Percentiles rank a stretch among this genome's conserved stretches.
These are phyloP conservation scores for Schizochytrium sp. DNA, from an alignment of 108 stramenopile species.

Conservation along the genomic window DNA sequence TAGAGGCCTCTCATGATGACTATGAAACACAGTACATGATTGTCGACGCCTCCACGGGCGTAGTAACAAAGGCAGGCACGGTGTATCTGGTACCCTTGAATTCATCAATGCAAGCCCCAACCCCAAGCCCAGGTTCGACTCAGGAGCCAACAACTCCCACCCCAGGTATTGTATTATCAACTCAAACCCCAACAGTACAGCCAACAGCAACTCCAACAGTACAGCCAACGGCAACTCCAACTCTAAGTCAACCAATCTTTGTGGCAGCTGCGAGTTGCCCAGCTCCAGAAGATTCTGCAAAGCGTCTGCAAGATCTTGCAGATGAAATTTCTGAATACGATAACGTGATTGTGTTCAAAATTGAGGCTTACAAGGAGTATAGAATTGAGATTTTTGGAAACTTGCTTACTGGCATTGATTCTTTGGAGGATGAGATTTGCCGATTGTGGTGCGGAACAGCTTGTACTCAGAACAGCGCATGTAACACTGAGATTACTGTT, in stretches of 20 bases:
- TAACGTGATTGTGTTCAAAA: background rate
- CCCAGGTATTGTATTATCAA: background rate
- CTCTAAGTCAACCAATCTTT: background rate
- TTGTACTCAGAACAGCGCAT: no score
- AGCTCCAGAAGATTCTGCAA: background rate
- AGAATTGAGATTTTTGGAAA: background rate
- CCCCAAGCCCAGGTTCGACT: background rate
- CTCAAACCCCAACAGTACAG: background rate
- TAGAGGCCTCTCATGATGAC: background rate
- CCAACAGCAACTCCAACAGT: slow-evolving; percentile 14
- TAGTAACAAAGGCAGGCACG: background rate
- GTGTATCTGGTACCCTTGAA: background rate
- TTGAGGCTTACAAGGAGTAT: background rate
- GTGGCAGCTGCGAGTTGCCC: background rate
- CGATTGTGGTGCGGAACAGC: no score
- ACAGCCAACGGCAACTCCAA: background rate
- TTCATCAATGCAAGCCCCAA: background rate
- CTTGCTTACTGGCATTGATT: no score
- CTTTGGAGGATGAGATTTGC: no score
- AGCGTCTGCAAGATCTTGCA: background rate
- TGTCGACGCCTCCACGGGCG: background rate
- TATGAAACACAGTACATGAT: background rate
- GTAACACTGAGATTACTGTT: no score
- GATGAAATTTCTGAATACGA: background rate
- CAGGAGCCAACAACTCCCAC: background rate